These are phyloP conservation scores for Artemisia argyi DNA, from an alignment of 129 eudicot genomes.

Conservation along the genomic window DNA sequence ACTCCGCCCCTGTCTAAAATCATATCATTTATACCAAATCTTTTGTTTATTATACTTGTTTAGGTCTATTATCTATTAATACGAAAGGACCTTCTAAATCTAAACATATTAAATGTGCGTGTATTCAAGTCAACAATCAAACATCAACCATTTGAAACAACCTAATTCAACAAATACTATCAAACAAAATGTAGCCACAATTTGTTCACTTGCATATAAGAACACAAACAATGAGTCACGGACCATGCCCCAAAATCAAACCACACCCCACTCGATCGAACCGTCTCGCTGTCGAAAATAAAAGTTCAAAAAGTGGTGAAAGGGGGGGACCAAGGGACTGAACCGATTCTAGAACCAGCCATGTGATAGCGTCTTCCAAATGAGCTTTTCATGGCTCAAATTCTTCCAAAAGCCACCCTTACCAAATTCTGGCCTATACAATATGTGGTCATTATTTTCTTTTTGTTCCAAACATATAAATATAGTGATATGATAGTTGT, in stretches of 20 bases:
- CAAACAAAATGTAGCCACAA: conserved; percentile 16
- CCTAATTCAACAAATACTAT: not conserved
- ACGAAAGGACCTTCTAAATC: not conserved
- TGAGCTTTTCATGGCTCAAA: not conserved
- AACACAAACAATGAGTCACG: conserved; percentile 17
- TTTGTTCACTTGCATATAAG: conserved; percentile 22
- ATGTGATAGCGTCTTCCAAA: not conserved
- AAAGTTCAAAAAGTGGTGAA: not conserved
- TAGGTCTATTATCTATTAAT: not conserved
- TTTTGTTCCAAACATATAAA: too few species aligned
- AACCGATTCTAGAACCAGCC: not conserved
- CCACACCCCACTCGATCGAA: not conserved
- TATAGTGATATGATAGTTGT: not conserved
- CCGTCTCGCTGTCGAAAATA: conserved; percentile 1
- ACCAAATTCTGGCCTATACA: not conserved
- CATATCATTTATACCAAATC: too few species aligned
- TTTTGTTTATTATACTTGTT: not conserved
- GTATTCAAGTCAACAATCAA: not conserved
- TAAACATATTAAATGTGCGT: not conserved
- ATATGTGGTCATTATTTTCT: not conserved
- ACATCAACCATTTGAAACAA: conserved; percentile 20
- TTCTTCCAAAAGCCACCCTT: conserved; percentile 13
- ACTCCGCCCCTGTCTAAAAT: too few species aligned
- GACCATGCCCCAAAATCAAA: not conserved
- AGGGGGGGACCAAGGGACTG: conserved; percentile 12